Percentiles rank a stretch among this genome's conserved stretches.
Conservation (phyloP, 2,329 filamentous ascomycete genomes). For the Ceratocystiopsis minuta region DNA sequence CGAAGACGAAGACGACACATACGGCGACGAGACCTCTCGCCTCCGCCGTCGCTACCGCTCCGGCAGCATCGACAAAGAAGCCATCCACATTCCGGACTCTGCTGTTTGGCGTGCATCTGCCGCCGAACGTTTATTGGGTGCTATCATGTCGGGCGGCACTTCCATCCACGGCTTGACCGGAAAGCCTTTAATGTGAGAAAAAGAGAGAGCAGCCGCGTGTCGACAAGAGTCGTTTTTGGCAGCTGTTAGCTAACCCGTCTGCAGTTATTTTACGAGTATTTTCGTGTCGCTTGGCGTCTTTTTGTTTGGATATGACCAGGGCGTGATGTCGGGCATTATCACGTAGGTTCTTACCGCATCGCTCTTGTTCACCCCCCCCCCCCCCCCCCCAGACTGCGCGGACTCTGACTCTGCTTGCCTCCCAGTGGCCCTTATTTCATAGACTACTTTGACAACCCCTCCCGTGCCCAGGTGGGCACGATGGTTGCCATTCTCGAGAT, state of each 20-base stretch:
- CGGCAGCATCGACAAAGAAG: conserved; percentile 45
- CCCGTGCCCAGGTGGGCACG: conserved; percentile 73
- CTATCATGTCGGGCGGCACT: conserved; percentile 68
- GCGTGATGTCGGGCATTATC: conserved; percentile 65
- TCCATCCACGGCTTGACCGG: conserved; percentile 85
- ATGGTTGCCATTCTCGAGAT: conserved; percentile 96
- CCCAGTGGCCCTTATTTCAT: conserved; percentile 68
- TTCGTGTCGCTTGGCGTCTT: conserved; percentile 78
- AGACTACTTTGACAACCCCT: conserved; percentile 81
- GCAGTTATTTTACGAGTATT: conserved; percentile 84
- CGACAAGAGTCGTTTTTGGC: too few species aligned
- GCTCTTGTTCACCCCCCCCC: too few species aligned
- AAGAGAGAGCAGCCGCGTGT: too few species aligned
- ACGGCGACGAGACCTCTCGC: conserved; percentile 5
- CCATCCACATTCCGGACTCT: conserved; percentile 64
- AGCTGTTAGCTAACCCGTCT: not conserved
- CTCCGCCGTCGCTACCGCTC: conserved; percentile 16
- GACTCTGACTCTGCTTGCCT: not conserved
- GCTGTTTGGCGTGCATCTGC: conserved; percentile 43
- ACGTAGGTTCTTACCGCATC: conserved; percentile 38
- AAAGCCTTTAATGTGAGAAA: conserved; percentile 63
- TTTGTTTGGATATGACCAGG: conserved; percentile 77
- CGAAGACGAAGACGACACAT: conserved; percentile 16
- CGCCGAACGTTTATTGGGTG: conserved; percentile 52
- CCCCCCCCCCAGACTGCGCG: not conserved